Base-by-base conservation (phyloP, 176 grass and related monocot species). In the Raddia guianensis region DNA sequence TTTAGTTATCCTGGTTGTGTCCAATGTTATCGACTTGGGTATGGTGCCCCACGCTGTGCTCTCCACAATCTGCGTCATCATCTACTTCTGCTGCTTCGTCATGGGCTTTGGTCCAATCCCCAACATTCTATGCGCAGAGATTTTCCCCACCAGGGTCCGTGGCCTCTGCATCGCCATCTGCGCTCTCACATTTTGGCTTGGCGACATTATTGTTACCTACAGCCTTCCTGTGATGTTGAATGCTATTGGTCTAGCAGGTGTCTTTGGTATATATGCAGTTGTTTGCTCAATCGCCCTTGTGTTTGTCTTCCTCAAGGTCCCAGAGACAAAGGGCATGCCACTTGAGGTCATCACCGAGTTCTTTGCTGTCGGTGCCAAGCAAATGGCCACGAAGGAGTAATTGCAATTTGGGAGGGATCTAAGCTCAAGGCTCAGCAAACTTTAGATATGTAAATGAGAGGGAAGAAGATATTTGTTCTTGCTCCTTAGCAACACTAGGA, bases 271-370 rank as follows among this genome's bases (percentile, higher is more conserved):
- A 60, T 97, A 97, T 21, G 91, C 91, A 10, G 19, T 86, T 15
- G 94, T 97, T 56, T 97, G 94, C 16, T 14, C 80, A 3, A 55
- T 97, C 0, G 76, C 94, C 52, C 82, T 97, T 19, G 83, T 91
- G 60, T 97, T 97, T 14, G 94, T 97, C 61, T 97, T 70, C 73
- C 62, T 94, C 44, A 94, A 92, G 85, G 94, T 97, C 16, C 94
- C 94, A 1, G 94, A 97, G 77, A 97, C 94, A 1, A 97, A 93
- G 54, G 91, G 94, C 50, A 97, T 97, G 94, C 94, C 94, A 5
- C 94, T 97, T 5, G 94, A 97, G 79, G 90, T 97, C 57, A 97
- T 97, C 63, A 87, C 89, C 1, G 94, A 97, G 66, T 97, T 97
- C 80, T 97, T 97, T 44, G 82, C 91, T 0, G 84, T 97, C 62